Conservation (phyloP, 1,284 basidiomycete species). For the Anthracocystis walkeri region DNA sequence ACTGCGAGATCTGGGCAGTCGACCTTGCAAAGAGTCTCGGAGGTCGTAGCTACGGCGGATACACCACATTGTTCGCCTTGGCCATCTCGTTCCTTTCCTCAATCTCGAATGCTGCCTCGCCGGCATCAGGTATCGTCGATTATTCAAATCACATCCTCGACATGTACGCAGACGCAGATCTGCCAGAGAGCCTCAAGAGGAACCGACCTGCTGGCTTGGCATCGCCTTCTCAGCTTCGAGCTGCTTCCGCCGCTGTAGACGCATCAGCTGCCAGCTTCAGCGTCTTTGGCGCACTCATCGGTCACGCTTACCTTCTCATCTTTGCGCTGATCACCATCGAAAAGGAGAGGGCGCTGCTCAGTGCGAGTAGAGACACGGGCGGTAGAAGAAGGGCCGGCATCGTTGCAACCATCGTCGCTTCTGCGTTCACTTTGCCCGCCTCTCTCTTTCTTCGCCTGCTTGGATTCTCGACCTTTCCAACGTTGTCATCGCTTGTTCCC, state of each 20-base stretch:
- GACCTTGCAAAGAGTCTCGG: constrained; percentile 54
- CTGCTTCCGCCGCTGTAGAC: constrained; percentile 36
- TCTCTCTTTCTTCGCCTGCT: constrained; percentile 47
- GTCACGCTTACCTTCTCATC: constrained; percentile 51
- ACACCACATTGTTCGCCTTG: constrained; percentile 56
- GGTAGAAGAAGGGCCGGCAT: constrained; percentile 63
- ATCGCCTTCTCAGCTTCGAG: constrained; percentile 36
- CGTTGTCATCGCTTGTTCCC: constrained; percentile 37
- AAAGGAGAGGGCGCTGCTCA: constrained; percentile 53
- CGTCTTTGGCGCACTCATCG: constrained; percentile 50
- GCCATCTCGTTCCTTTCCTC: constrained; percentile 53
- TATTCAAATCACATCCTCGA: constrained; percentile 25
- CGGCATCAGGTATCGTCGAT: constrained; percentile 7
- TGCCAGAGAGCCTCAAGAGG: constrained; percentile 48
- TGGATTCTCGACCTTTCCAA: constrained; percentile 47
- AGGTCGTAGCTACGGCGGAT: constrained; percentile 56
- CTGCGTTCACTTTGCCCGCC: constrained; percentile 51
- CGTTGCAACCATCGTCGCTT: constrained; percentile 56
- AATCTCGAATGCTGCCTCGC: constrained; percentile 33
- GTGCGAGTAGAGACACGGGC: constrained; percentile 54
- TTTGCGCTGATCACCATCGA: constrained; percentile 65
- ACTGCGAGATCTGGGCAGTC: constrained; percentile 66
- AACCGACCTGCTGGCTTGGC: constrained; percentile 52
- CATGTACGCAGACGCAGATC: constrained; percentile 48
- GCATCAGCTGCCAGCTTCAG: constrained; percentile 43